phyloP scores from a whole-genome alignment of 2,329 filamentous ascomycete species.

The Colletotrichum navitas region DNA sequence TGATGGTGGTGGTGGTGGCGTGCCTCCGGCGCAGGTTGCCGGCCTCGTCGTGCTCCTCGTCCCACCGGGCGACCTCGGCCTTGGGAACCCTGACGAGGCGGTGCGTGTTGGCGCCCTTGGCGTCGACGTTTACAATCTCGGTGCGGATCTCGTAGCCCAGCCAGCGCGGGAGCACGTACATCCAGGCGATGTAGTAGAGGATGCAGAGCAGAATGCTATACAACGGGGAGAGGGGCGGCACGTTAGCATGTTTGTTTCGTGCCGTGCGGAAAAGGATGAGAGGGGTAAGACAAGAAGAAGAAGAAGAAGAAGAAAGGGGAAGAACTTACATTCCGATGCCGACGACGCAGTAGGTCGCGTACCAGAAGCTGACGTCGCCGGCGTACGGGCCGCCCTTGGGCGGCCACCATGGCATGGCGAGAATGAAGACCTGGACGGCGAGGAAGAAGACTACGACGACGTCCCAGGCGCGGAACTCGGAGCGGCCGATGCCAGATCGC shows the following conservation, averaged over 20 bases:
- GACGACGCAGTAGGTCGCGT: conserved; percentile 75
- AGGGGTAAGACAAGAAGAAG: too few relatives aligned
- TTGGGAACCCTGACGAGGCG: conserved; percentile 66
- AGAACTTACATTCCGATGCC: conserved; percentile 73
- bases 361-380: conserved; percentile 80
- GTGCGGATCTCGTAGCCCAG: conserved; percentile 68
- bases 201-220: conserved; percentile 64
- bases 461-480: conserved; percentile 72
- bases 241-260: not conserved
- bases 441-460: conserved; percentile 70
- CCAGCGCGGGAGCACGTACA: conserved; percentile 65
- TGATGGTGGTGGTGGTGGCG: not conserved
- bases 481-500: conserved; percentile 59
- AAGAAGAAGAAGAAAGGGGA: not conserved
- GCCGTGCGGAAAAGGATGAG: too few relatives aligned
- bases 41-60: conserved; percentile 67
- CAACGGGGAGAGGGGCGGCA: not conserved
- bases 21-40: conserved; percentile 47
- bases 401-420: conserved; percentile 80
- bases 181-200: conserved; percentile 71
- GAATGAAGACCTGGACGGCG: conserved; percentile 69
- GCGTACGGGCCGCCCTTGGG: conserved; percentile 69
- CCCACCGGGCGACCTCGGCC: conserved; percentile 66
- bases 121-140: conserved; percentile 63
- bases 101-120: conserved; percentile 57